These are phyloP conservation scores for Heterobasidion parviporum DNA, from an alignment of 1,284 basidiomycete genomes.

Conservation along the genomic window DNA sequence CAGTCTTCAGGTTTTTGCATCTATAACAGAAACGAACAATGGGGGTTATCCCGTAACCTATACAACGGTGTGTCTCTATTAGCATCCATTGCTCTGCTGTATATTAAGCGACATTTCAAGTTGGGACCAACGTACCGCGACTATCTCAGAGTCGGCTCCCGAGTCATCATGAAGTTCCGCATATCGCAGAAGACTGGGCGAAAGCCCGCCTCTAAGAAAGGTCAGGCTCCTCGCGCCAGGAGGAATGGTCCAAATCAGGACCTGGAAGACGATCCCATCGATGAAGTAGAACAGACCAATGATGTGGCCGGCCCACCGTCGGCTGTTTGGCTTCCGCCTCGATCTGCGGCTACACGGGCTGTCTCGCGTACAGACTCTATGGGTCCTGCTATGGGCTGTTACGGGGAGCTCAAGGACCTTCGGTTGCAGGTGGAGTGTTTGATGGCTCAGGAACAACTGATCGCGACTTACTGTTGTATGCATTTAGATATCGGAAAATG, in stretches of 20 bases:
- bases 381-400: background rate
- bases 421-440: background rate
- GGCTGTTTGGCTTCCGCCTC: background rate
- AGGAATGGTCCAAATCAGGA: background rate
- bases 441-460: background rate
- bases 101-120: background rate
- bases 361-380: background rate
- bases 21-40: background rate
- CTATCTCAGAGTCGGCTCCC: conserved; percentile 1
- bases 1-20: conserved; percentile 28
- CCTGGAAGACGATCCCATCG: background rate
- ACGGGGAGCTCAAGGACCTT: background rate
- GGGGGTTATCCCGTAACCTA: conserved; percentile 6
- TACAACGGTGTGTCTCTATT: conserved; percentile 3
- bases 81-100: background rate
- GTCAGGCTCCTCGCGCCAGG: background rate
- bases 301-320: background rate
- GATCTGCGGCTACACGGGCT: background rate
- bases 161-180: conserved; percentile 6
- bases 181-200: background rate
- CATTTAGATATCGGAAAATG: background rate
- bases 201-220: background rate
- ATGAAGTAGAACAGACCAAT: background rate
- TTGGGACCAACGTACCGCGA: conserved; percentile 2
- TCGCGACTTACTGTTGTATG: too few relatives aligned